Evolutionary conservation across 2,329 filamentous ascomycete species (phyloP), one percentile per base, ranked within the genome.

Genomic region (Arthroderma sp.): DNA sequence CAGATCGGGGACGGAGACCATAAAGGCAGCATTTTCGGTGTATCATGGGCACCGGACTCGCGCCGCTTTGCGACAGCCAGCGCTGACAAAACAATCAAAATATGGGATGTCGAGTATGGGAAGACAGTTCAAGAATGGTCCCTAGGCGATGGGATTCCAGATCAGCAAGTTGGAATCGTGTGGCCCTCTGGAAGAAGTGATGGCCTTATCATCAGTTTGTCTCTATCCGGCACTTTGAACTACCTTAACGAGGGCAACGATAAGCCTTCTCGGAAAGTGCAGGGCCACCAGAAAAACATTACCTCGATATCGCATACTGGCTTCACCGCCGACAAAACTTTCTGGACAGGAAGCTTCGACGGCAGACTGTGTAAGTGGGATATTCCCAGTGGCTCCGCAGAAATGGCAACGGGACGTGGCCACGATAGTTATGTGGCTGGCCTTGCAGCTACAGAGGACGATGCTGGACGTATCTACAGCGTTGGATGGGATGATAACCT

Each of bases 401-500:
- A 78, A 29, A 73, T 75, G 8, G 74, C 93, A 7, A 84, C 91
- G 50, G 89, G 91, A 29, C 78, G 85, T 52, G 71, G 77, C 3
- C 91, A 95, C 63, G 83, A 83, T 5, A 93, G 89, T 61, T 88
- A 93, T 61, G 78, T 96, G 42, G 78, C 80, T 3, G 83, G 84
- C 42, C 81, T 98, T 51, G 70, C 81, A 2, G 68, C 77, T 1
- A 69, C 69, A 5, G 59, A 70, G 2, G 59, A 66, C 43, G 75
- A 61, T 5, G 54, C 57, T 38, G 64, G 78, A 31, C 74, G 78
- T 52, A 77, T 86, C n/a, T 88, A 85, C 66, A 89, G 81, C 56
- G 83, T 89, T 43, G 88, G 81, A 50, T 98, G 89, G 91, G 91
- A 98, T 59, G 91, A 98, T 61, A 86, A 81, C 1, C 71, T 96